Evolutionary conservation across 2,329 filamentous ascomycete species (phyloP).

Genomic region (Colletotrichum incanum): DNA sequence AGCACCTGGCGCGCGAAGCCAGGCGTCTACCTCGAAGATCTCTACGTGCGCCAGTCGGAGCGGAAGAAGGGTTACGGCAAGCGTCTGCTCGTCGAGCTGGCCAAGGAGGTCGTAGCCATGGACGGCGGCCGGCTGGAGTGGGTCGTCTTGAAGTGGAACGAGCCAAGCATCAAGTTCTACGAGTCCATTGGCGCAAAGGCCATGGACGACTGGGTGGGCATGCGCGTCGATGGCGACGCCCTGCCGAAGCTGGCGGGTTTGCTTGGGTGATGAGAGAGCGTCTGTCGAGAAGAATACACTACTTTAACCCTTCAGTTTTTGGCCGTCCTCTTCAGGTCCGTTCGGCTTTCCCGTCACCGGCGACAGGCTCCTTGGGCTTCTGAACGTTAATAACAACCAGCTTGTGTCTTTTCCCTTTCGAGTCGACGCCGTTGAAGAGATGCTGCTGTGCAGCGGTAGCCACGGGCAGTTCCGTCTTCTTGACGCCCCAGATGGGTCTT

Average conservation of each 20-base stretch:
- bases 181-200: constrained; percentile 76
- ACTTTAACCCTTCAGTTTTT: constrained; percentile 1
- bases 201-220: constrained; percentile 81
- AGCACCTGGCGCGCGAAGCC: constrained; percentile 91
- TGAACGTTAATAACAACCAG: neutral
- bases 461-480: constrained; percentile 47
- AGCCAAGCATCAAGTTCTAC: constrained; percentile 92
- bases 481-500: constrained; percentile 64
- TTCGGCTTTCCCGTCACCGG: neutral
- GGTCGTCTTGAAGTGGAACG: constrained; percentile 94
- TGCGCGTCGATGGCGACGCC: constrained; percentile 80
- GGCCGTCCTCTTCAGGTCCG: neutral
- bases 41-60: constrained; percentile 83
- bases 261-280: constrained; percentile 48
- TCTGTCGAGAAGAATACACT: neutral
- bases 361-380: neutral
- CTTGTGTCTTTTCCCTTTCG: constrained; percentile 45
- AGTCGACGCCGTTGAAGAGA: constrained; percentile 66
- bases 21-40: constrained; percentile 93
- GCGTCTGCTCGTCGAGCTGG: constrained; percentile 80
- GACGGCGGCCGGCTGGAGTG: constrained; percentile 87
- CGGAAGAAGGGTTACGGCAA: constrained; percentile 87
- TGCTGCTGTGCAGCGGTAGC: constrained; percentile 55
- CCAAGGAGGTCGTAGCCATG: constrained; percentile 82
- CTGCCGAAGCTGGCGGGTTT: constrained; percentile 72